Conservation (phyloP, 2,329 filamentous ascomycete species). For the Rutstroemia sp. region DNA sequence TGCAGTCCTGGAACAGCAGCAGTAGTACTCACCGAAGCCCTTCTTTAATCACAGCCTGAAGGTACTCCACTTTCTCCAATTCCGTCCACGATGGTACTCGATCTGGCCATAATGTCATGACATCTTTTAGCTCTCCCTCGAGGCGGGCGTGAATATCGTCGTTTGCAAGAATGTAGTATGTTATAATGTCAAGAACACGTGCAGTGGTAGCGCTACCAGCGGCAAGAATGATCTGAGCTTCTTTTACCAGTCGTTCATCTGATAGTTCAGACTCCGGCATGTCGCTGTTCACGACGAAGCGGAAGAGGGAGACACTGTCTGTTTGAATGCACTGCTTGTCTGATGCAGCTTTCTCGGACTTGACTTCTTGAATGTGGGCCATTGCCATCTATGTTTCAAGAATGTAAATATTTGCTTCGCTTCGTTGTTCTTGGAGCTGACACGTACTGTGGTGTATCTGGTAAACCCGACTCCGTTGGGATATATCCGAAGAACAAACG, state of each 20-base stretch:
- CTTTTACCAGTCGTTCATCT: constrained; percentile 25
- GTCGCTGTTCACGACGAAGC: constrained; percentile 23
- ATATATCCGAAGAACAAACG: too few species aligned
- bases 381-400: too few species aligned
- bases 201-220: constrained; percentile 33
- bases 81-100: background rate
- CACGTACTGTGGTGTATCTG: too few species aligned
- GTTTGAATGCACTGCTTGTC: too few species aligned
- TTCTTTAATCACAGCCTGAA: background rate
- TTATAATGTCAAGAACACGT: constrained; percentile 5
- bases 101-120: background rate
- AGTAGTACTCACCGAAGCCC: background rate
- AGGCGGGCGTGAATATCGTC: background rate
- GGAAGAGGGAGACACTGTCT: background rate
- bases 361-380: too few species aligned
- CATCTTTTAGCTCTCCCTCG: background rate
- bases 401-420: too few species aligned
- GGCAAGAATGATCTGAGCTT: constrained; percentile 26
- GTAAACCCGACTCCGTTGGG: too few species aligned
- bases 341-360: too few species aligned
- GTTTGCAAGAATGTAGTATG: background rate
- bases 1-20: background rate
- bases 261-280: constrained; percentile 33
- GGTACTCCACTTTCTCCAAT: background rate
- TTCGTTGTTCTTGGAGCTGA: too few species aligned